Conservation (phyloP, 805 yeast species). For the Cyberlindnera amylophila region DNA sequence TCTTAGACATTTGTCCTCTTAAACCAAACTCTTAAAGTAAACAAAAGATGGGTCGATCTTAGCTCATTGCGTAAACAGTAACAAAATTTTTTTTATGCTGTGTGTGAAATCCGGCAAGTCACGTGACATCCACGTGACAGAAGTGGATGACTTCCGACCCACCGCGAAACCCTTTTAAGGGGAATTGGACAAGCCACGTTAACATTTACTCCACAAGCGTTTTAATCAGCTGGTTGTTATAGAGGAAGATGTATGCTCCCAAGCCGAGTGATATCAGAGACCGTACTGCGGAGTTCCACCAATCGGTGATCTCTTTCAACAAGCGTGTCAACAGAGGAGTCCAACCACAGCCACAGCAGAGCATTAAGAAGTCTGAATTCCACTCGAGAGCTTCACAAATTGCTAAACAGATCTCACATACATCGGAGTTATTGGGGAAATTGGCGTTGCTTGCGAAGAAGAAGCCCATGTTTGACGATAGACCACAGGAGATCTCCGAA, state of each 20-base stretch:
- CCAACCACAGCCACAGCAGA: constrained; percentile 10
- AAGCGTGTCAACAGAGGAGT: constrained; percentile 44
- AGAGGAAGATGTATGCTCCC: constrained; percentile 19
- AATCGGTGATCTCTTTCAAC: constrained; percentile 77
- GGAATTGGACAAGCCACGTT: too few species aligned
- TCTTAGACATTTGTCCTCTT: constrained; percentile 25
- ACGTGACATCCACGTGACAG: too few species aligned
- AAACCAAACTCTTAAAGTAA: too few species aligned
- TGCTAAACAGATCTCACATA: constrained; percentile 84
- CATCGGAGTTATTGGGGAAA: constrained; percentile 75
- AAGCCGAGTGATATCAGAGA: constrained; percentile 49
- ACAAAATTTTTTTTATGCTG: too few species aligned
- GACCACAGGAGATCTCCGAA: constrained; percentile 90
- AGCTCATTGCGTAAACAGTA: too few species aligned
- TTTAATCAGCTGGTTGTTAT: too few species aligned
- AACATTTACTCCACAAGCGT: too few species aligned
- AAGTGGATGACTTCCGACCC: too few species aligned
- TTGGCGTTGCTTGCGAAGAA: constrained; percentile 81
- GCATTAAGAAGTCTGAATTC: constrained; percentile 42
- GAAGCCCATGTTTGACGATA: constrained; percentile 89
- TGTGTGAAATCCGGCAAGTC: too few species aligned
- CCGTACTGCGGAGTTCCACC: constrained; percentile 89
- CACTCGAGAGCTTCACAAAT: constrained; percentile 70
- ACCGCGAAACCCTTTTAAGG: too few species aligned
- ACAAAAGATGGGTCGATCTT: too few species aligned